Evolutionary conservation across 371 early-diverging fungal species (phyloP), one percentile per base, ranked within the genome.

Genomic region (Rhizopus sp.): DNA sequence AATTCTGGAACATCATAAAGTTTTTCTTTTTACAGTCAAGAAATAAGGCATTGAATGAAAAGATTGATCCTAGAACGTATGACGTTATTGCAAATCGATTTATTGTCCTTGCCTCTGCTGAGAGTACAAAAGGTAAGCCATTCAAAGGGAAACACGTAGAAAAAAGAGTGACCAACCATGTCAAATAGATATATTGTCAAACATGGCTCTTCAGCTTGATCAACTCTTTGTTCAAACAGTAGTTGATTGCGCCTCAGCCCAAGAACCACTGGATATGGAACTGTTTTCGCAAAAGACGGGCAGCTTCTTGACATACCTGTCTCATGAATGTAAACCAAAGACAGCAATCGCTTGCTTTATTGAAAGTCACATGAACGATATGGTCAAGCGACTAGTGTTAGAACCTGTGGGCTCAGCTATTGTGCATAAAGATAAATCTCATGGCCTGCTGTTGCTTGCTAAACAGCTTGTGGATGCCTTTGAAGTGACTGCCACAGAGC

Each of bases 1-100:
- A 54, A 8, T 63, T 74, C 8, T 63, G 58, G 55, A 37, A 58
- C 12, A 40, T 57, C 33, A 53, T 66, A 31, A 50, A 61, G 12
- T n/a, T 40, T 1, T 66, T 54, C 34, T 65, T 74, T 54, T 48
- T 61, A 15, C 41, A 46, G 16, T 55, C 60, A 8, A 48, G 59
- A 5, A 59, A 65, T 50, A 61, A 50, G 34, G 29, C 46, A 5
- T 29, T 59, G 5, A 57, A 54, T 23, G 73, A 73, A 31, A 73
- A 73, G 37, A 9, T 69, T 7, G 65, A 65, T 46, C 13, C 50
- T 0, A 69, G 62, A 6, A 32, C 53, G 4, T 59, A 62, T 44
- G 49, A 50, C 5, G 62, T 73, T 30, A 17, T 73, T 23, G 65
- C 73, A 1, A 73, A 73, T 32, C 68, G 70, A 33, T 50, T 70